Percentiles rank a stretch among this genome's conserved stretches.
phyloP scores from a whole-genome alignment of 2,329 filamentous ascomycete species.

The Blastomyces emzantsi region DNA sequence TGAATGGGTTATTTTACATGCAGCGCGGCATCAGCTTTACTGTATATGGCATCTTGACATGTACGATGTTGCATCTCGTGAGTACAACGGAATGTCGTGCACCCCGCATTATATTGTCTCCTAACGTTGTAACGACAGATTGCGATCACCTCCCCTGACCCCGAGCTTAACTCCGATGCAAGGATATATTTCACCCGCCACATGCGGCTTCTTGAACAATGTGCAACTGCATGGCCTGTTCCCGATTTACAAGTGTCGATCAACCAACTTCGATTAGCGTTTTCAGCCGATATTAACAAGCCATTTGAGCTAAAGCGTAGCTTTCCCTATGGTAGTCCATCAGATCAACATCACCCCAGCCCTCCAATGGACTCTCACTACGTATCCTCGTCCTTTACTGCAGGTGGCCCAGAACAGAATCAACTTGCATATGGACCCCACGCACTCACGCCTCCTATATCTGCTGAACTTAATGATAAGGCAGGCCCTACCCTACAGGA shows the following conservation, averaged over 20 bases:
- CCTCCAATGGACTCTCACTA: constrained; percentile 49
- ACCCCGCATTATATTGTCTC: neutral
- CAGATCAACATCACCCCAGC: constrained; percentile 53
- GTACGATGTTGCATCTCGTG: constrained; percentile 88
- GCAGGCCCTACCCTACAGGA: constrained; percentile 61
- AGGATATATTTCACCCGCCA: constrained; percentile 84
- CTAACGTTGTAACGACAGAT: constrained; percentile 47
- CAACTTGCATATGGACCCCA: neutral
- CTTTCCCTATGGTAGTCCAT: constrained; percentile 79
- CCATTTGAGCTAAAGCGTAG: constrained; percentile 82
- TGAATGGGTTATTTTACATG: constrained; percentile 81
- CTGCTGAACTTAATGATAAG: constrained; percentile 64
- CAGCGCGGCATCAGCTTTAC: constrained; percentile 89
- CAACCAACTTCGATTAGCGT: constrained; percentile 78
- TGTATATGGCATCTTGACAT: constrained; percentile 85
- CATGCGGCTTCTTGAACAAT: constrained; percentile 86
- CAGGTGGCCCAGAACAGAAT: constrained; percentile 4
- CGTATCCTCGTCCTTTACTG: constrained; percentile 4
- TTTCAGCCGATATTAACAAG: constrained; percentile 74
- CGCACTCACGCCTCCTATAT: constrained; percentile 72
- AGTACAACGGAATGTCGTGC: constrained; percentile 32
- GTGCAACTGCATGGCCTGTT: constrained; percentile 75
- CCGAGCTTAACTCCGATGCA: constrained; percentile 74
- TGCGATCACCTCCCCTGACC: constrained; percentile 85
- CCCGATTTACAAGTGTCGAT: constrained; percentile 86